Evolutionary conservation across 2,329 filamentous ascomycete species (phyloP).

Genomic region (Stagonosporopsis cucurbitacearum): DNA sequence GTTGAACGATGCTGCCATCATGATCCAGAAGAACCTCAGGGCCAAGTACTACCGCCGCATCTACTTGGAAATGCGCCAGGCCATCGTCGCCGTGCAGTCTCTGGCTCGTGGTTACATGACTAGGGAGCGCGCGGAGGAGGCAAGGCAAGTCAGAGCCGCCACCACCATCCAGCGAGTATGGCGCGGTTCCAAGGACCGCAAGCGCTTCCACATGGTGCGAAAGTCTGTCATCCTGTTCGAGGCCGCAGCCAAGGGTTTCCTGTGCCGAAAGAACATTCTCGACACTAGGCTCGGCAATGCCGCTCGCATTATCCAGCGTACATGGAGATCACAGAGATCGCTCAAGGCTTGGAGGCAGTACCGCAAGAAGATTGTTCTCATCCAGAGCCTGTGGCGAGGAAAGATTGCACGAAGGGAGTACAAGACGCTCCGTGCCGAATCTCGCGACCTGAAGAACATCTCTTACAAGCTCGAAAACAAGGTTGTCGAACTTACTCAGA

Average conservation of each 20-base stretch:
- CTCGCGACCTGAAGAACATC: conserved; percentile 97
- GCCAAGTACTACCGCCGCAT: conserved; percentile 94
- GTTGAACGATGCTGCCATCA: conserved; percentile 90
- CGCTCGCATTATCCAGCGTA: conserved; percentile 85
- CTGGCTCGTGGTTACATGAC: conserved; percentile 78
- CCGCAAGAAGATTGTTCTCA: conserved; percentile 83
- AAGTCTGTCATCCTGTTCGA: conserved; percentile 87
- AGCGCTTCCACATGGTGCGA: conserved; percentile 77
- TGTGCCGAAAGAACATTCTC: conserved; percentile 89
- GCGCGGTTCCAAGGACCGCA: conserved; percentile 90
- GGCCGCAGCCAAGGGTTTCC: conserved; percentile 87
- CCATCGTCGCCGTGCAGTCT: conserved; percentile 82
- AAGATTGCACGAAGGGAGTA: conserved; percentile 80
- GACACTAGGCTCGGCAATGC: conserved; percentile 93
- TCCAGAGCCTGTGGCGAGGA: conserved; percentile 93
- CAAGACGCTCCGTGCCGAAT: conserved; percentile 91
- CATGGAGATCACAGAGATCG: conserved; percentile 82
- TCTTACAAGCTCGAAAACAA: conserved; percentile 99
- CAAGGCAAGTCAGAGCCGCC: conserved; percentile 82
- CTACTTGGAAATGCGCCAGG: conserved; percentile 84
- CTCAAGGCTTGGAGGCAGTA: conserved; percentile 85
- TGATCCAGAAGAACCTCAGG: conserved; percentile 98
- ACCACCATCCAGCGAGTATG: conserved; percentile 95
- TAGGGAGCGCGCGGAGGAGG: conserved; percentile 77
- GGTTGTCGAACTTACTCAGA: conserved; percentile 97